These are phyloP conservation scores for Lactarius hatsudake DNA, from an alignment of 768 basidiomycete genomes.

Conservation along the genomic window DNA sequence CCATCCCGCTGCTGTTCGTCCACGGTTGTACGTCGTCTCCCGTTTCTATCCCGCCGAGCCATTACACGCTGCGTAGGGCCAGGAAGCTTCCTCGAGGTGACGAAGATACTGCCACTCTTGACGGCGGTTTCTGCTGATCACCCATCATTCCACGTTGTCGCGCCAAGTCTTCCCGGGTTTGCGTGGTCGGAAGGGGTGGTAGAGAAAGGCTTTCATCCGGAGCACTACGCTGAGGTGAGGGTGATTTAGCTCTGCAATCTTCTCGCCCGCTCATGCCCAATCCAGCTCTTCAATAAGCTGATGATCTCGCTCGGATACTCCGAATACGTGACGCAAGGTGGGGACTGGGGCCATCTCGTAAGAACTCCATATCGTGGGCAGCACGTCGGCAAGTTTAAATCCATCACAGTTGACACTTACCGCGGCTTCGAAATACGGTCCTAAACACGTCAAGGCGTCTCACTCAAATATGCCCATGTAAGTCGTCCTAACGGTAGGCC, in stretches of 20 bases:
- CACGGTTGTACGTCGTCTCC: no score
- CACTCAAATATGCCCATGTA: conserved; percentile 27
- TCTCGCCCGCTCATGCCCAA: neutral
- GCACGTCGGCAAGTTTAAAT: no score
- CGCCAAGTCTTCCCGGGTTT: no score
- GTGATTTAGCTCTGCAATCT: neutral
- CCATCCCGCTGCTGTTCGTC: no score
- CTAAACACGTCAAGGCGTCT: conserved; percentile 34
- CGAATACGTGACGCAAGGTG: conserved; percentile 44
- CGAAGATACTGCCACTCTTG: conserved; percentile 37
- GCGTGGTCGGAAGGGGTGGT: no score
- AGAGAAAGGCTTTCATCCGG: neutral
- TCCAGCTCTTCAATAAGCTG: conserved; percentile 32
- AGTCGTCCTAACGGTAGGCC: neutral
- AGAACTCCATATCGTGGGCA: neutral
- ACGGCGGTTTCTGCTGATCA: conserved; percentile 32
- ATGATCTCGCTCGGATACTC: conserved; percentile 35
- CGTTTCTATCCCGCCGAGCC: no score
- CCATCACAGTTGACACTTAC: conserved; percentile 30
- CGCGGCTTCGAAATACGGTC: conserved; percentile 30
- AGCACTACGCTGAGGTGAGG: conserved; percentile 49
- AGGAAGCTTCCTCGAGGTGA: no score
- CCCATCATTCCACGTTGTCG: no score
- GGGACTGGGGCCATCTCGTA: conserved; percentile 46
- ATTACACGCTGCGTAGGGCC: no score